phyloP scores from a whole-genome alignment of 2,329 filamentous ascomycete genomes.

The Epichloe amarillans region DNA sequence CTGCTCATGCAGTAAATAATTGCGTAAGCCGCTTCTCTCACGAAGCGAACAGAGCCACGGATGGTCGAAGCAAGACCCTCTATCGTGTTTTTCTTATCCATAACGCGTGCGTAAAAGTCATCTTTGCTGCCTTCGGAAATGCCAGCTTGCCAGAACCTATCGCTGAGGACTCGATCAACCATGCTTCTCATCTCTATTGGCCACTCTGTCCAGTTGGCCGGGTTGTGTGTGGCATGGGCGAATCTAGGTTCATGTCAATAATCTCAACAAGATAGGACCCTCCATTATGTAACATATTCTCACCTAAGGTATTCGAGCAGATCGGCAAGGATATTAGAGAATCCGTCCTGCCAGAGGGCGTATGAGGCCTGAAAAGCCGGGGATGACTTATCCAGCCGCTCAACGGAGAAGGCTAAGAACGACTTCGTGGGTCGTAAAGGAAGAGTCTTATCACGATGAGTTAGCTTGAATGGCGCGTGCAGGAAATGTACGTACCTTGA shows the following conservation, averaged over 20 bases:
- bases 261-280: neutral
- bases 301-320: slow-evolving; percentile 71
- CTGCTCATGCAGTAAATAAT: slow-evolving; percentile 89
- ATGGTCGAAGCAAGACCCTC: slow-evolving; percentile 93
- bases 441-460: slow-evolving; percentile 35
- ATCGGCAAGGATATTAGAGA: slow-evolving; percentile 72
- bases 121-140: slow-evolving; percentile 94
- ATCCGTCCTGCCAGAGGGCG: slow-evolving; percentile 70
- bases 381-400: slow-evolving; percentile 66
- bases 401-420: slow-evolving; percentile 82
- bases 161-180: slow-evolving; percentile 73
- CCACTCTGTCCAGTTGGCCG: slow-evolving; percentile 67
- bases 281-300: neutral
- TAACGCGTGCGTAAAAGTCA: slow-evolving; percentile 87
- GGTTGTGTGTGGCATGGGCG: slow-evolving; percentile 83
- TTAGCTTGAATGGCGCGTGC: slow-evolving; percentile 5
- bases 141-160: slow-evolving; percentile 96
- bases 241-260: slow-evolving; percentile 36
- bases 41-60: slow-evolving; percentile 73
- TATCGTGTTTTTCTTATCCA: slow-evolving; percentile 75
- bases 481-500: slow-evolving; percentile 36
- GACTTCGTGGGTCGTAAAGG: slow-evolving; percentile 82
- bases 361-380: slow-evolving; percentile 63
- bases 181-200: slow-evolving; percentile 63
- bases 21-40: slow-evolving; percentile 86